Evolutionary conservation across 129 eudicot species (phyloP), one percentile per base, ranked within the genome.

Genomic region (Oenanthe sinensis): DNA sequence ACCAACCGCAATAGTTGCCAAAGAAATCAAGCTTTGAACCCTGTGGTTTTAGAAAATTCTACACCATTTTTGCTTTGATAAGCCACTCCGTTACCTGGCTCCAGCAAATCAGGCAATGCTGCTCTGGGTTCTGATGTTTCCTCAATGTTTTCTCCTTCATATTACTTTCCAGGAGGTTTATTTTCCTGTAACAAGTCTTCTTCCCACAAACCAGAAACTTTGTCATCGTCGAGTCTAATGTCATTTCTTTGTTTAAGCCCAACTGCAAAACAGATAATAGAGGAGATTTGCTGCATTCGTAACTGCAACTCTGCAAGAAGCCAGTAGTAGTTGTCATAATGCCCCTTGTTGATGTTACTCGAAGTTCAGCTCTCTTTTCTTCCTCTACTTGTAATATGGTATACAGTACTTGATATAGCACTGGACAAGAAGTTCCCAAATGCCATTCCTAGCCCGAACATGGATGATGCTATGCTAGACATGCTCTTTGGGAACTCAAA

Each of bases 401-500:
- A 77, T 71, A 91, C 97, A 5, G 52, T 79, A 72, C 80, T 91
- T 49, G 90, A 77, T 30, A 94, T 65, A 17, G 86, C 84, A 75
- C 88, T 91, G 1, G 97, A 96, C 75, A 90, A 44, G 81, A 94
- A 75, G 79, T 79, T 87, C 19, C 79, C 96, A 52, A 88, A 79
- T 10, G 80, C 96, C 73, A 86, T 79, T 17, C 92, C 92, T 7
- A 91, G 79, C 75, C 89, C 82, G 52, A 80, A 88, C 50, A 94
- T 86, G 24, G 86, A 44, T 33, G 90, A n/a, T 0, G 96, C 98
- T 14, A 94, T 82, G 69, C 97, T 94, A 16, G 93, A 87, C 98
- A 94, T 91, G 83, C 96, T 94, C 84, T 84, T 89, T 0, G 98
- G 98, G 80, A 94, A 83, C 80, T 90, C 98, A 4, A 91, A 58